Evolutionary conservation across 108 stramenopile genomes (phyloP).

Genomic region (Stephanodiscus minutulus): DNA sequence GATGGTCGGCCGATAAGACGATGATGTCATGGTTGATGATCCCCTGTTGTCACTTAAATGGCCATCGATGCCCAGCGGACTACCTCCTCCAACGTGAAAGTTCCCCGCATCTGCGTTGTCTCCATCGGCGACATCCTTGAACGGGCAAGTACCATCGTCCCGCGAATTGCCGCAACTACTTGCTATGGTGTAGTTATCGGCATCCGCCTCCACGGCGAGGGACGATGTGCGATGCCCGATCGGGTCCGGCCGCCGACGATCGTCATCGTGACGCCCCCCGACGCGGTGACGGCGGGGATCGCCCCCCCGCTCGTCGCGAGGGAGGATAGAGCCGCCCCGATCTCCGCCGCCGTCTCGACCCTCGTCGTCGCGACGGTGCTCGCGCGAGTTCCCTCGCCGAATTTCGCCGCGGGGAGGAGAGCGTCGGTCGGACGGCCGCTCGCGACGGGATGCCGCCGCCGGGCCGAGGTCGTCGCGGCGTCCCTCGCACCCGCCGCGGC

Average conservation of each 20-base stretch:
- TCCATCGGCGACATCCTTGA: slow-evolving; percentile 19
- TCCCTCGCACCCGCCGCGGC: too few species aligned
- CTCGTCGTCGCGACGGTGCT: too few species aligned
- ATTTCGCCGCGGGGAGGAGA: too few species aligned
- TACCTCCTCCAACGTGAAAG: slow-evolving; percentile 11
- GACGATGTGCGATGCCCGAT: neutral
- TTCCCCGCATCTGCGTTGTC: slow-evolving; percentile 5
- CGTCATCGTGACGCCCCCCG: neutral
- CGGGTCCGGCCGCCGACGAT: neutral
- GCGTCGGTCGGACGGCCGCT: too few species aligned
- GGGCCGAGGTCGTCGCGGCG: neutral
- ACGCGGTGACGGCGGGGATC: too few species aligned
- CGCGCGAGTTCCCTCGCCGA: too few species aligned
- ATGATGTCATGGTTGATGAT: neutral
- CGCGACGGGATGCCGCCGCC: too few species aligned
- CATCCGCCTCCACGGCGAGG: neutral
- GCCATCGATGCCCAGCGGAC: neutral
- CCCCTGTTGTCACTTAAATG: slow-evolving; percentile 6
- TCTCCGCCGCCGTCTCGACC: too few species aligned
- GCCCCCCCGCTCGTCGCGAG: too few species aligned
- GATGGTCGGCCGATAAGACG: neutral
- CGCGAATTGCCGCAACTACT: neutral
- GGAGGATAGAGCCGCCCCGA: too few species aligned
- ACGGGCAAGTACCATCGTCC: slow-evolving; percentile 6
- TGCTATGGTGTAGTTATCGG: neutral